Evolutionary conservation across 768 basidiomycete genomes (phyloP), one percentile per base, ranked within the genome.

Genomic region (Hygrophoropsis aurantiaca): DNA sequence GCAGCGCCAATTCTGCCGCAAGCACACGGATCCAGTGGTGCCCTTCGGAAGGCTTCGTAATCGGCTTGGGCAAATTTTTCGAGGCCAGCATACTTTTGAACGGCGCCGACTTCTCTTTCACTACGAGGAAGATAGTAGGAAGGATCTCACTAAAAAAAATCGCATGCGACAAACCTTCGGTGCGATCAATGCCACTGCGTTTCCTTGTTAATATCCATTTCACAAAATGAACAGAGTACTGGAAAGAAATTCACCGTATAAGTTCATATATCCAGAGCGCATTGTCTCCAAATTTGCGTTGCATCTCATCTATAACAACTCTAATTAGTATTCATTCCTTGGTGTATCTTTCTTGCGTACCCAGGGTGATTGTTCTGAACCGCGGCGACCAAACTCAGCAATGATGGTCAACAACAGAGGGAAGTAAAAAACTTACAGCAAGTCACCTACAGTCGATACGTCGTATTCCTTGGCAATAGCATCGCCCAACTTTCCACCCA

Each of bases 31-130:
- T 80, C 97, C 97, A 98, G 46, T 92, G 90, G 37, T 80, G 75
- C 1, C 92, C 94, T 49, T 94, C 85, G 2, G 81, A 74, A 11
- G 78, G 68, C 34, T 82, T 85, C 5, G 77, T 87, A 19, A 97
- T 82, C 0, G 88, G 80, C 26, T 82, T 80, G 0, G 86, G 82
- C 19, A 97, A 78, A 59, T 97, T 98, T 65, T 99, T 99, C n/a
- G 92, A 87, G 0, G 93, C 91, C 44, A 93, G 70, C 95, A 98
- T 98, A 57, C 90, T 92, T 71, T 97, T 97, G 52, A 80, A 85
- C 24, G 87, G 68, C 0, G 75, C 71, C 13, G 84, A 75, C 64
- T 91, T 91, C 59, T 91, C 90, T 58, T 90, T 93, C 27, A 97
- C 94, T 95, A 60, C 32, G 34, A 11, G 8, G 49, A 44, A 34